A percentile compares a stretch with the other conserved stretches of the same genome.
Conservation (phyloP, 2,329 filamentous ascomycete species). For the Pestalotiopsis sp. region DNA sequence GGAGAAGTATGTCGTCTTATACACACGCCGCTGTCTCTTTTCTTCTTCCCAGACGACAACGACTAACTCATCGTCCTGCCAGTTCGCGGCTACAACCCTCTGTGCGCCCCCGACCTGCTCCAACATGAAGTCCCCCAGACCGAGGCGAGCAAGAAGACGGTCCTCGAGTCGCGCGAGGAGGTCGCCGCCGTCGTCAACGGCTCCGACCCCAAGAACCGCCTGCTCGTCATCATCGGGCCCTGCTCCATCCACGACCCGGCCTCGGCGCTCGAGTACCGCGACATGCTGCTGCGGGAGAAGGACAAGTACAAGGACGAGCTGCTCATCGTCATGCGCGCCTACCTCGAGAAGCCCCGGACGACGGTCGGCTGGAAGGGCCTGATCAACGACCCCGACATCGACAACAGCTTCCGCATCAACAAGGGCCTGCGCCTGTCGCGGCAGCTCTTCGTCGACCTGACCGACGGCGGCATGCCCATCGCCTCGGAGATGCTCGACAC, state of each 20-base stretch:
- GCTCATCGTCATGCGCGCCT: slow-evolving; percentile 95
- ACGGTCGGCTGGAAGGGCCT: slow-evolving; percentile 99
- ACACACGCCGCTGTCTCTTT: background rate
- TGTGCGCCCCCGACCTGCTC: slow-evolving; percentile 91
- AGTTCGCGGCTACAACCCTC: slow-evolving; percentile 90
- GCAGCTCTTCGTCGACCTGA: slow-evolving; percentile 92
- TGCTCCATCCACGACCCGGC: slow-evolving; percentile 97
- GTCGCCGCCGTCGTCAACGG: slow-evolving; percentile 70
- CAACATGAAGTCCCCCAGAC: slow-evolving; percentile 84
- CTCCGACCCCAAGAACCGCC: slow-evolving; percentile 60
- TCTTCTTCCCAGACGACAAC: background rate
- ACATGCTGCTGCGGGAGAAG: slow-evolving; percentile 77
- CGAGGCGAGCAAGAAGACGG: slow-evolving; percentile 59
- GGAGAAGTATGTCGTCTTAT: slow-evolving; percentile 70
- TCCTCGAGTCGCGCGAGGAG: slow-evolving; percentile 64
- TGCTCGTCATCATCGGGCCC: slow-evolving; percentile 82
- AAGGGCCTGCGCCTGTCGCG: slow-evolving; percentile 87
- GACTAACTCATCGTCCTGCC: background rate
- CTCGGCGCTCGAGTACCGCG: slow-evolving; percentile 91
- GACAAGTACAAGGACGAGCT: slow-evolving; percentile 89
- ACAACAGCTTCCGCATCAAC: slow-evolving; percentile 99
- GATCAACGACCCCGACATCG: slow-evolving; percentile 98
- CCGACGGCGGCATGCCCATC: slow-evolving; percentile 89
- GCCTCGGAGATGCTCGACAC: slow-evolving; percentile 98
- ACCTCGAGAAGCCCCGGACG: slow-evolving; percentile 97